Evolutionary conservation across 2,329 filamentous ascomycete genomes (phyloP).

Genomic region (Blastomyces parvus): DNA sequence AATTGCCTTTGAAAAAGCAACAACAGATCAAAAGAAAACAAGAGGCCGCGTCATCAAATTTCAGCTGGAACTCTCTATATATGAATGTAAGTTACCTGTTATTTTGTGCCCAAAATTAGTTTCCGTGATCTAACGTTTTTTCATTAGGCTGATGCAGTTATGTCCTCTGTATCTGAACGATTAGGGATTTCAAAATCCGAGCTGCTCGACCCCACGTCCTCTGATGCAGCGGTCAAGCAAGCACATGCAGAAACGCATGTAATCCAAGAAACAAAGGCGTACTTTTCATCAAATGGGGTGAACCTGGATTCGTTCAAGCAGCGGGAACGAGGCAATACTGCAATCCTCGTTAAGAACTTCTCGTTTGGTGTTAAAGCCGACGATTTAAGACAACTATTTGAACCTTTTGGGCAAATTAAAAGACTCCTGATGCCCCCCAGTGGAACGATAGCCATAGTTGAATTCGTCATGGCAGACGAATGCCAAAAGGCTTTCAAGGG

Average conservation of each 20-base stretch:
- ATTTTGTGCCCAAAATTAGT: background rate
- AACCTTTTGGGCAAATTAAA: constrained; percentile 72
- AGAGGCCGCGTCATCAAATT: constrained; percentile 65
- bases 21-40: constrained; percentile 78
- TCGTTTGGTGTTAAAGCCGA: constrained; percentile 70
- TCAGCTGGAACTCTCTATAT: constrained; percentile 99
- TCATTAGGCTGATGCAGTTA: constrained; percentile 64
- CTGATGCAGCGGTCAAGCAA: constrained; percentile 91
- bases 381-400: constrained; percentile 71
- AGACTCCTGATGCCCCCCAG: constrained; percentile 84
- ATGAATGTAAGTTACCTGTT: constrained; percentile 61
- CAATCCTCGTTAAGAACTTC: constrained; percentile 92
- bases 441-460: constrained; percentile 87
- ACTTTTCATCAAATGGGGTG: constrained; percentile 78
- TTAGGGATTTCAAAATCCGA: constrained; percentile 86
- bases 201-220: constrained; percentile 86
- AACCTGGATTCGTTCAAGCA: constrained; percentile 87
- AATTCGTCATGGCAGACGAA: constrained; percentile 69
- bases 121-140: constrained; percentile 18
- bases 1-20: constrained; percentile 89
- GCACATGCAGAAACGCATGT: constrained; percentile 92
- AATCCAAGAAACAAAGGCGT: constrained; percentile 91
- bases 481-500: constrained; percentile 75
- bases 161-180: constrained; percentile 75
- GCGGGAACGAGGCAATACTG: constrained; percentile 71